Percentiles rank a stretch among this genome's conserved stretches.
Conservation (phyloP, 2,329 filamentous ascomycete species). For the Botrytis fragariae region DNA sequence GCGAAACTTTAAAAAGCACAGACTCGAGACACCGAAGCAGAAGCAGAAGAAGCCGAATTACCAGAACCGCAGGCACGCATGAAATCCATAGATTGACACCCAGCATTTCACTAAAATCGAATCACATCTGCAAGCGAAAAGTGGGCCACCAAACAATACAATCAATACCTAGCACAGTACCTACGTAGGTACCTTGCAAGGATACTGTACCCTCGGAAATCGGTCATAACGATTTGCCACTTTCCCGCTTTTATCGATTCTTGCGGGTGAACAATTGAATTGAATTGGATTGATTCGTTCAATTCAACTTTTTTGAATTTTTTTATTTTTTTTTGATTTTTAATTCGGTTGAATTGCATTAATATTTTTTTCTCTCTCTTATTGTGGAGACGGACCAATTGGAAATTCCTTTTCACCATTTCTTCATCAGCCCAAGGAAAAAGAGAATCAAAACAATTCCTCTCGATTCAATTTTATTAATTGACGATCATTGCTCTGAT, state of each 20-base stretch:
- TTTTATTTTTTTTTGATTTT: too few relatives aligned
- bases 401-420: constrained; percentile 1
- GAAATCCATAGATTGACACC: neutral
- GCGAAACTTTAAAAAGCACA: constrained; percentile 14
- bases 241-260: constrained; percentile 6
- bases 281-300: neutral
- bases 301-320: neutral
- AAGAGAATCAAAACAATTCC: neutral
- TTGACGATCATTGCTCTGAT: neutral
- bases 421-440: neutral
- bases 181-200: too few relatives aligned
- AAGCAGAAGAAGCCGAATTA: neutral
- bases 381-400: neutral
- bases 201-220: neutral
- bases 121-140: neutral
- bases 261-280: neutral
- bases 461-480: neutral
- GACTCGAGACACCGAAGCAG: neutral
- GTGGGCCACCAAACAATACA: neutral
- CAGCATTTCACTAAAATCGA: neutral
- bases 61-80: neutral
- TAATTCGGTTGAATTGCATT: neutral
- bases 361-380: too few relatives aligned
- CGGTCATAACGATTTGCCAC: constrained; percentile 16
- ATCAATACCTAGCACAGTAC: neutral